Conservation (phyloP, 768 basidiomycete species). For the Auricularia heimuer region DNA sequence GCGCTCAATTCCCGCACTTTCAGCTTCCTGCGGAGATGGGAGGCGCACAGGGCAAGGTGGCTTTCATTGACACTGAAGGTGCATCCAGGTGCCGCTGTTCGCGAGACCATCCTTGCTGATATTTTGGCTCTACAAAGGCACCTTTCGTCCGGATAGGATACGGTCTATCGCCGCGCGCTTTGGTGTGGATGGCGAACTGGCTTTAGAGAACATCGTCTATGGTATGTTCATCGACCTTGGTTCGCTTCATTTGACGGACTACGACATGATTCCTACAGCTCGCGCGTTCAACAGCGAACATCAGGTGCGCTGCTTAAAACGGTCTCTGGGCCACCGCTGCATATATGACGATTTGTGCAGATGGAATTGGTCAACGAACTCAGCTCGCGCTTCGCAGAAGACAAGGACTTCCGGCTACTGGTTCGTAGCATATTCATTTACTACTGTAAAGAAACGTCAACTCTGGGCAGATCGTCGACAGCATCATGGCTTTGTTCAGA, state of each 20-base stretch:
- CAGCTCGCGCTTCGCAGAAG: conserved; percentile 79
- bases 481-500: conserved; percentile 94
- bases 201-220: conserved; percentile 85
- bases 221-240: conserved; percentile 31
- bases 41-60: conserved; percentile 89
- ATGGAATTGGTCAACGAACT: conserved; percentile 91
- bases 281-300: conserved; percentile 90
- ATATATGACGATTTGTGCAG: conserved; percentile 16
- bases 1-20: neutral
- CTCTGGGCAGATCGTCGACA: conserved; percentile 70
- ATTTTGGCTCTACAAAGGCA: conserved; percentile 38
- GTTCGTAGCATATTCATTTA: conserved; percentile 24
- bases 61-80: conserved; percentile 87
- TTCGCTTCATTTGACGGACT: neutral
- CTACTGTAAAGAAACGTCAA: conserved; percentile 6
- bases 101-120: conserved; percentile 13
- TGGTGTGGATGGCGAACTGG: conserved; percentile 83
- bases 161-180: conserved; percentile 85
- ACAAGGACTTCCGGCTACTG: conserved; percentile 70
- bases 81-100: conserved; percentile 15
- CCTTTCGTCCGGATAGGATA: conserved; percentile 91
- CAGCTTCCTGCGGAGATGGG: conserved; percentile 75
- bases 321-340: too few species aligned
- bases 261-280: conserved; percentile 35
- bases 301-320: conserved; percentile 38